Conservation (phyloP, 1,139 yeast species). For the Pichia sp. region DNA sequence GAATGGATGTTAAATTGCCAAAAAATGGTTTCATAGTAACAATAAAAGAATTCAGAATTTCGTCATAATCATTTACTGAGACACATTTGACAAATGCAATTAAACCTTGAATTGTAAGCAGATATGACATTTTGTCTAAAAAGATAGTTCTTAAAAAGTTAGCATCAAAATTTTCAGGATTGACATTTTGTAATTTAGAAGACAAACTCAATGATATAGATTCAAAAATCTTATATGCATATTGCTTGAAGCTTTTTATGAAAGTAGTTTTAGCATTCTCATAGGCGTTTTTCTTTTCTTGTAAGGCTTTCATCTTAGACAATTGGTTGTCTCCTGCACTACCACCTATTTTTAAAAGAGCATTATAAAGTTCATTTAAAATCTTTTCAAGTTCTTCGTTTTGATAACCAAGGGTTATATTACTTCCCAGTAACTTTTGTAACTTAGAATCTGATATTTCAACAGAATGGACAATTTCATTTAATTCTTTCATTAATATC, state of each 20-base stretch:
- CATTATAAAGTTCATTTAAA: conserved; percentile 59
- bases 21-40: conserved; percentile 31
- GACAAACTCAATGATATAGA: conserved; percentile 39
- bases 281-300: conserved; percentile 63
- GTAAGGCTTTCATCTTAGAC: conserved; percentile 71
- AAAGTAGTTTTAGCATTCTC: conserved; percentile 58
- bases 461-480: conserved; percentile 66
- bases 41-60: conserved; percentile 34
- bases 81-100: conserved; percentile 65
- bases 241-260: conserved; percentile 45
- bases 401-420: conserved; percentile 47
- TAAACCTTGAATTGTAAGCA: conserved; percentile 54
- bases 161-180: conserved; percentile 12
- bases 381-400: conserved; percentile 54
- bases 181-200: conserved; percentile 26
- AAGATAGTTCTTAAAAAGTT: conserved; percentile 17
- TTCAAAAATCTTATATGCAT: conserved; percentile 40
- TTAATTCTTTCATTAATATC: conserved; percentile 64
- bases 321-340: conserved; percentile 44
- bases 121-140: conserved; percentile 21
- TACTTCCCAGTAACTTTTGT: conserved; percentile 44
- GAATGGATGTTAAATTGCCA: conserved; percentile 31
- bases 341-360: conserved; percentile 59
- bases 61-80: conserved; percentile 40
- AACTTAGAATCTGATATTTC: conserved; percentile 60